Evolutionary conservation across 192 early-diverging fungal genomes (phyloP).

Genomic region (Chytriomyces hyalinus): DNA sequence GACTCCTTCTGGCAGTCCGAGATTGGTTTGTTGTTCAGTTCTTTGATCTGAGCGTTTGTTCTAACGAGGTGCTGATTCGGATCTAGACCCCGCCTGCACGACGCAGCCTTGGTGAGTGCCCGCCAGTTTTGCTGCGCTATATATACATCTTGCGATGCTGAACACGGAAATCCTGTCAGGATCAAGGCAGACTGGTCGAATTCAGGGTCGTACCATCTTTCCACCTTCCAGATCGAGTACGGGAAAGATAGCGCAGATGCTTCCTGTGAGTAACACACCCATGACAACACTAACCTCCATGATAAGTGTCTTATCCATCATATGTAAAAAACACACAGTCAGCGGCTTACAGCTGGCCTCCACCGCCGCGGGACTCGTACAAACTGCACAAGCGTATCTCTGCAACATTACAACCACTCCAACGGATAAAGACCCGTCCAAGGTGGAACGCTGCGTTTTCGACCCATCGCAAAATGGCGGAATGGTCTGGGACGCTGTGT

Average conservation of each 20-base stretch:
- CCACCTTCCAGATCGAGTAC: slow-evolving; percentile 9
- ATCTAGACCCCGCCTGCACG: too few relatives aligned
- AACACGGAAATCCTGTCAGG: not conserved
- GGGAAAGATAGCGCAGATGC: not conserved
- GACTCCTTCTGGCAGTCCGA: too few relatives aligned
- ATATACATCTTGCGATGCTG: too few relatives aligned
- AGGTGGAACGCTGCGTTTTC: slow-evolving; percentile 2
- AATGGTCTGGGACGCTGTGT: slow-evolving; percentile 14
- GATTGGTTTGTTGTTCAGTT: too few relatives aligned
- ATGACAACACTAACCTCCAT: not conserved
- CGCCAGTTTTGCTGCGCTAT: too few relatives aligned
- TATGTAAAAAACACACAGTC: not conserved
- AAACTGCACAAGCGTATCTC: slow-evolving; percentile 13
- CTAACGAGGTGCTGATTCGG: too few relatives aligned
- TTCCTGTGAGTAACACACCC: not conserved
- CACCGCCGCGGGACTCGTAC: not conserved
- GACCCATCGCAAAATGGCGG: not conserved
- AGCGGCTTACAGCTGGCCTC: slow-evolving; percentile 6
- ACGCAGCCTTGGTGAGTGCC: too few relatives aligned
- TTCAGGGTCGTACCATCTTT: slow-evolving; percentile 2
- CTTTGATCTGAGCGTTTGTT: too few relatives aligned
- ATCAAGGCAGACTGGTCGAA: slow-evolving; percentile 14
- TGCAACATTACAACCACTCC: not conserved
- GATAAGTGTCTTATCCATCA: too few relatives aligned
- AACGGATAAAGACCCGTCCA: not conserved